Percentiles rank a stretch among this genome's conserved stretches.
phyloP scores from a whole-genome alignment of 176 grass and related monocot species.

The sorghum (Sorghum bicolor) region Sorghum_bicolor_NCBIv3 NC_012873.2:64875001-64875500 shows the following conservation, averaged over 20 bases:
- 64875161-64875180: conserved; percentile 41
- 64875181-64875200: conserved; percentile 35
- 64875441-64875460: not conserved
- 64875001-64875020: too few species aligned
- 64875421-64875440: not conserved
- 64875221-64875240: conserved; percentile 35
- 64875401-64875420: not conserved
- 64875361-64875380: not conserved
- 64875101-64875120: too few species aligned
- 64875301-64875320: not conserved
- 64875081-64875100: too few species aligned
- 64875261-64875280: conserved; percentile 27
- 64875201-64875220: conserved; percentile 37
- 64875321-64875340: not conserved
- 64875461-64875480: too few species aligned
- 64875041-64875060: too few species aligned
- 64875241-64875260: conserved; percentile 35
- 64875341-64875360: not conserved
- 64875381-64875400: not conserved
- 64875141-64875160: conserved; percentile 28
- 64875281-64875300: not conserved
- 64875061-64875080: too few species aligned
- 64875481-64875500: not conserved
- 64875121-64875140: not conserved
- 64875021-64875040: too few species aligned